phyloP scores from a whole-genome alignment of 257 asterid species.

The Verbena officinalis region DNA sequence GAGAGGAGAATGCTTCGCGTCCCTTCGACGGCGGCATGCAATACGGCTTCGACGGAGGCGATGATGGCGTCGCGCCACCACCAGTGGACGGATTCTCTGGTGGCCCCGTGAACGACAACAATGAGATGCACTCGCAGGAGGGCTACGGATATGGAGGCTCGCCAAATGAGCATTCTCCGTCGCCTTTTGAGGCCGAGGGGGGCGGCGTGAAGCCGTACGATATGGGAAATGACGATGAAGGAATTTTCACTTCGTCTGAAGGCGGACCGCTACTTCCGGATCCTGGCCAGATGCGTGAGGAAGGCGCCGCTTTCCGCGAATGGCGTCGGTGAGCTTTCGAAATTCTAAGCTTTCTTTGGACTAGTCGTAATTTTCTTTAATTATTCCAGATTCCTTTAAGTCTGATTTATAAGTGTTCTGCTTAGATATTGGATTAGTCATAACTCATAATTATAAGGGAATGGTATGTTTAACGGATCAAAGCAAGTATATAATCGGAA shows the following conservation, averaged over 20 bases:
- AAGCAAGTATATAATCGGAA: too few species aligned
- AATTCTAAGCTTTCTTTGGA: not conserved
- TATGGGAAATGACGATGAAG: conserved; percentile 54
- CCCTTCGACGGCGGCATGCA: conserved; percentile 45
- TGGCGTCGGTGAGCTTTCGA: conserved; percentile 83
- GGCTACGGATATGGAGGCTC: conserved; percentile 38
- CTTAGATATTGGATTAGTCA: conserved; percentile 7
- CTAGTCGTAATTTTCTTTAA: not conserved
- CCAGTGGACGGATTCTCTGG: conserved; percentile 42
- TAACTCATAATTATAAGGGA: not conserved
- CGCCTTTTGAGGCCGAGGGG: conserved; percentile 33
- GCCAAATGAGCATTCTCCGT: conserved; percentile 25
- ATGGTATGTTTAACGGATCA: not conserved
- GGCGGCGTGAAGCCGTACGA: conserved; percentile 46
- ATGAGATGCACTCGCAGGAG: conserved; percentile 39
- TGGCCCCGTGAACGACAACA: conserved; percentile 26
- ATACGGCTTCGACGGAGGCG: conserved; percentile 44
- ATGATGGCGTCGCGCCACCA: conserved; percentile 39
- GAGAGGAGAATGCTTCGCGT: conserved; percentile 34
- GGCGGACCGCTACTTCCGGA: conserved; percentile 91
- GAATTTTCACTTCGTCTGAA: conserved; percentile 51
- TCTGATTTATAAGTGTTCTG: too few species aligned
- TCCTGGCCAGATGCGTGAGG: conserved; percentile 83
- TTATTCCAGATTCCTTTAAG: not conserved
- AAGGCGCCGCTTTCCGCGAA: conserved; percentile 89